Conservation (phyloP, 1,284 basidiomycete genomes). For the Cryptococcus neoformans region DNA sequence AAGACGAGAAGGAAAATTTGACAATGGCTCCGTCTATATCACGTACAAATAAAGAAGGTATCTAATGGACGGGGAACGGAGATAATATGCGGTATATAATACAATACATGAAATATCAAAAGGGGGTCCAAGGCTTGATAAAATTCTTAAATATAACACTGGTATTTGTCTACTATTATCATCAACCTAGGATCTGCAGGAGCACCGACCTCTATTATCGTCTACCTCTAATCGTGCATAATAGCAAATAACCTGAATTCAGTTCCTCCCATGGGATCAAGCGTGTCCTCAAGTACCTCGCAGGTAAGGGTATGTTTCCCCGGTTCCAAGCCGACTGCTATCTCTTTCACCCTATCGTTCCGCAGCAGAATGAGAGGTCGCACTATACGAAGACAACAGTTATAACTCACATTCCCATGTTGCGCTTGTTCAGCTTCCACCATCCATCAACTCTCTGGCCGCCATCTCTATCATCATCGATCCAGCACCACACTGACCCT, state of each 20-base stretch:
- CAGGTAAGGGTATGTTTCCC: constrained; percentile 36
- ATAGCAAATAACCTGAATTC: constrained; percentile 23
- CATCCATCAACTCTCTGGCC: constrained; percentile 29
- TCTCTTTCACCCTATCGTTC: constrained; percentile 22
- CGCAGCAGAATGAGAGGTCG: not conserved
- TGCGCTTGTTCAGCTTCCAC: constrained; percentile 36
- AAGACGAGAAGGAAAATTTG: too few species aligned
- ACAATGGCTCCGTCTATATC: too few species aligned
- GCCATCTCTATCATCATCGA: constrained; percentile 23
- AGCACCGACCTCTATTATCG: too few species aligned
- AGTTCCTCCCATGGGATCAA: constrained; percentile 24
- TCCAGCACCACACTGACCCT: constrained; percentile 36
- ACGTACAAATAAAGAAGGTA: too few species aligned
- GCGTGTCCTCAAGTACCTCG: constrained; percentile 25
- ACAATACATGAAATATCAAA: too few species aligned
- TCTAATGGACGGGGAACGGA: too few species aligned
- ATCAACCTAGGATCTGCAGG: too few species aligned
- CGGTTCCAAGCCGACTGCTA: constrained; percentile 26
- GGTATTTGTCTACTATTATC: constrained; percentile 30
- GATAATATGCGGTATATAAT: too few species aligned
- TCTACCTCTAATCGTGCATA: constrained; percentile 10
- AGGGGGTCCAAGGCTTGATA: too few species aligned
- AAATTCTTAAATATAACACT: too few species aligned
- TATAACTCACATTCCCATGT: constrained; percentile 36
- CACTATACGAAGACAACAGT: too few species aligned